These are phyloP conservation scores for Micromonas pusilla DNA, from an alignment of 139 green algal genomes.

Conservation along the genomic window DNA sequence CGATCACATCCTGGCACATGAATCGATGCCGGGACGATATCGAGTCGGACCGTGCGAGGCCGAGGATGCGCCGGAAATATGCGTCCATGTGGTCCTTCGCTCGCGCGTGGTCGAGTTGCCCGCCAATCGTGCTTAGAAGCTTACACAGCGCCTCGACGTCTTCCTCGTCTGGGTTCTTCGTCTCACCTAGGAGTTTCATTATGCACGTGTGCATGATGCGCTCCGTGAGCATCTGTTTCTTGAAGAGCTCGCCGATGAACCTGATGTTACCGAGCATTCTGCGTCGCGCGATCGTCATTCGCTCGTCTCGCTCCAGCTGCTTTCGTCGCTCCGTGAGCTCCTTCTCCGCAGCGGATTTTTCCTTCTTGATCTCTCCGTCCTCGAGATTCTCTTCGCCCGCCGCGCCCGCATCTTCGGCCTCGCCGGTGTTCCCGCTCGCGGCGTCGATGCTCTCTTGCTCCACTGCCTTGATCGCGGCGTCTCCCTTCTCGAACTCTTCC, in stretches of 20 bases:
- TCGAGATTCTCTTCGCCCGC: conserved; percentile 24
- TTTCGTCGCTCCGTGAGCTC: conserved; percentile 17
- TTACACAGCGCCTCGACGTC: conserved; percentile 95
- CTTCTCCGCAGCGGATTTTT: conserved; percentile 27
- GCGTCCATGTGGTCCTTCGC: conserved; percentile 44
- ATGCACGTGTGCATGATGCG: conserved; percentile 95
- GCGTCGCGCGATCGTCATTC: conserved; percentile 37
- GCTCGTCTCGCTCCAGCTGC: conserved; percentile 45
- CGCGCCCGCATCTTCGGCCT: conserved; percentile 3
- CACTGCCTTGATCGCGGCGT: conserved; percentile 40
- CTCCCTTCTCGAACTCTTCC: conserved; percentile 85
- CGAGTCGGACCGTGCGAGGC: conserved; percentile 31
- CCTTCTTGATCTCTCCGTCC: conserved; percentile 19
- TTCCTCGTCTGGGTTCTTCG: conserved; percentile 57
- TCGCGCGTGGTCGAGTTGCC: conserved; percentile 44
- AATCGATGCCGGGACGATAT: conserved; percentile 42
- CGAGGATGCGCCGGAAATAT: conserved; percentile 44
- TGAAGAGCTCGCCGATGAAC: conserved; percentile 96
- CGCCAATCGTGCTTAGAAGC: conserved; percentile 73
- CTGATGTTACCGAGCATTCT: conserved; percentile 94
- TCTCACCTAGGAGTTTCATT: conserved; percentile 41
- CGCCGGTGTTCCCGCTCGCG: conserved; percentile 46
- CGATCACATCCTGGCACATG: conserved; percentile 46
- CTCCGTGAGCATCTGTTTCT: conserved; percentile 90
- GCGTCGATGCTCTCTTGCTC: conserved; percentile 22